A percentile compares a stretch with the other conserved stretches of the same genome.
These are phyloP conservation scores for Candida gigantensis DNA, from an alignment of 1,139 yeast genomes.

Conservation along the genomic window DNA sequence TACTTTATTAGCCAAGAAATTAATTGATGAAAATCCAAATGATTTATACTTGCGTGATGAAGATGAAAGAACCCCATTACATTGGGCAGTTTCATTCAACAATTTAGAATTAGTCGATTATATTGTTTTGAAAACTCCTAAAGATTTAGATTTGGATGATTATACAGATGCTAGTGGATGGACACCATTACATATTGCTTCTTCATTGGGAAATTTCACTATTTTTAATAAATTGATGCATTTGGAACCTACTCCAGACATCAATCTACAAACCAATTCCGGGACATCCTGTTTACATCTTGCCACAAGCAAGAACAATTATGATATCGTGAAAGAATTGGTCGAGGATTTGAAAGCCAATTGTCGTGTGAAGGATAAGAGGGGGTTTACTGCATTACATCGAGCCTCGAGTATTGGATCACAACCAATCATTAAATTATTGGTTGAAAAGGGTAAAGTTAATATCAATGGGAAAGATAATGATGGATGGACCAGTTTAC, in stretches of 20 bases:
- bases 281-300: constrained; percentile 80
- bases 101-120: constrained; percentile 54
- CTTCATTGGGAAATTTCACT: constrained; percentile 66
- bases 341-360: constrained; percentile 57
- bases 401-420: constrained; percentile 86
- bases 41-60: constrained; percentile 52
- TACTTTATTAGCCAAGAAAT: constrained; percentile 45
- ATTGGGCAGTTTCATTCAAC: constrained; percentile 83
- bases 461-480: constrained; percentile 70
- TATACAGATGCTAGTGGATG: constrained; percentile 75
- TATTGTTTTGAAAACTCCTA: constrained; percentile 41
- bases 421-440: constrained; percentile 47
- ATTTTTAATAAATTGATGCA: constrained; percentile 45
- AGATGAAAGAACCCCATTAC: constrained; percentile 81
- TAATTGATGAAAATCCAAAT: constrained; percentile 51
- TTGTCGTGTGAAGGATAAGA: constrained; percentile 64
- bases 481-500: constrained; percentile 84
- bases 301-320: constrained; percentile 70
- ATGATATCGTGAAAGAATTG: constrained; percentile 52
- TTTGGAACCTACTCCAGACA: constrained; percentile 32
- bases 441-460: constrained; percentile 56
- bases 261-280: constrained; percentile 53
- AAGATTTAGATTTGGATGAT: constrained; percentile 48
- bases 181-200: constrained; percentile 85
- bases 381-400: constrained; percentile 68